Base-by-base conservation (phyloP, 129 eudicot species). In the Helianthus annuus region DNA sequence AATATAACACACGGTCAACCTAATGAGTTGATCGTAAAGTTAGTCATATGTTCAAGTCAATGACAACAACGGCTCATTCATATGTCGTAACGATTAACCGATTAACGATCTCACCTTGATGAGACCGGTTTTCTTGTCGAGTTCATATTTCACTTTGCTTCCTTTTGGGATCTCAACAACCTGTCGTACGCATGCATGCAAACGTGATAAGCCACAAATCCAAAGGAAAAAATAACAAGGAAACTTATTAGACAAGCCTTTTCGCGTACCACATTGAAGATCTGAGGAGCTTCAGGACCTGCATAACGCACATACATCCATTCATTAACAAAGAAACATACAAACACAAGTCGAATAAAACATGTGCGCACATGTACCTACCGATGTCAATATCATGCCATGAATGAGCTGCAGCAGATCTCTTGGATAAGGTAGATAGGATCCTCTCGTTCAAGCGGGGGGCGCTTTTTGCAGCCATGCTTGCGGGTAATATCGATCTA, bases 361-460 rank as follows among this genome's bases (percentile, higher is more conserved):
- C 34, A 53, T 24, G 8, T 10, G 32, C 16, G 4, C 13, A 3
- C 46, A 42, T 42, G 46, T 9, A 38, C 11, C 14, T 83, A 92
- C 98, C 98, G 53, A 89, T 84, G 66, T 93, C 96, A 64, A 93
- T 95, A 85, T 93, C 98, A 79, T 93, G 98, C 98, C 98, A 93
- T 34, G 96, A 90, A 77, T 93, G 98, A 61, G 98, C 98, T 36
- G 98, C 98, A 40, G 91, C 97, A 11, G 96, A 82, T 89, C 98
- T 78, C 83, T 90, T 87, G 14, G 98, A 93, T 73, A 93, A 42
- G 45, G 97, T 82, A 2, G 98, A 93, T 19, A 93, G 84, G 71
- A 93, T 93, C 80, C 98, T 83, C 78, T 93, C 98, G 45, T 93
- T 93, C 77, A 93, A 70, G 2, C 80, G 79, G 0, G 96, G 92